A percentile compares a stretch with the other conserved stretches of the same genome.
These are phyloP conservation scores for Ceratobasidium papillatum DNA, from an alignment of 1,284 basidiomycete genomes.

Conservation along the genomic window DNA sequence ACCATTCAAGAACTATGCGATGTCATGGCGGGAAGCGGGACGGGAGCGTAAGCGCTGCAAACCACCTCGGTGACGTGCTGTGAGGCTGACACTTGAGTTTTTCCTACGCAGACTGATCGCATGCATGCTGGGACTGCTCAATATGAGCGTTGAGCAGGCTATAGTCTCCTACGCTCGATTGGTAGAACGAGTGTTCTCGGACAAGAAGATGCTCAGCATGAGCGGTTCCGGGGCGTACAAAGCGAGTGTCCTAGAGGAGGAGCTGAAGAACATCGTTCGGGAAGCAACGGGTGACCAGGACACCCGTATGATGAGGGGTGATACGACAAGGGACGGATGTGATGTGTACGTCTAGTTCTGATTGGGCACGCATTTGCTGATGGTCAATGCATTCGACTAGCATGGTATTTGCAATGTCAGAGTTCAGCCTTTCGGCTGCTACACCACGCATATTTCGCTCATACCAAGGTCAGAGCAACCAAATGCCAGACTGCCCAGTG, in stretches of 20 bases:
- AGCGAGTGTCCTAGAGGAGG: slow-evolving; percentile 6
- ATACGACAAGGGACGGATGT: neutral
- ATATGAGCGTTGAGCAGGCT: neutral
- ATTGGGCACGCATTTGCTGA: neutral
- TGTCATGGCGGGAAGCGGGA: slow-evolving; percentile 24
- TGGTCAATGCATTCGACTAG: neutral
- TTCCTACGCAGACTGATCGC: slow-evolving; percentile 21
- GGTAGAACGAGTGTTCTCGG: slow-evolving; percentile 1
- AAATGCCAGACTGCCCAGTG: neutral
- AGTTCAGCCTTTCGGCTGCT: neutral
- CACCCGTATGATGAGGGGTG: neutral
- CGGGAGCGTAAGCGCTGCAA: slow-evolving; percentile 27
- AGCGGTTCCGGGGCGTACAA: neutral
- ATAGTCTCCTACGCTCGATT: neutral
- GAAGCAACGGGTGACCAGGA: neutral
- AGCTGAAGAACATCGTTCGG: slow-evolving; percentile 15
- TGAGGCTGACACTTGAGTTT: no score
- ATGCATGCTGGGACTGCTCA: slow-evolving; percentile 6
- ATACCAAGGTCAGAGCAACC: neutral
- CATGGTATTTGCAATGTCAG: slow-evolving; percentile 15
- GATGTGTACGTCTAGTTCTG: neutral
- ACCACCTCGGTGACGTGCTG: neutral
- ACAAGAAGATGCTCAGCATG: neutral
- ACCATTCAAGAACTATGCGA: neutral
- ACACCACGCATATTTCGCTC: neutral